Evolutionary conservation across 2,329 filamentous ascomycete genomes (phyloP).

Genomic region (Dactylellina drechsleri): DNA sequence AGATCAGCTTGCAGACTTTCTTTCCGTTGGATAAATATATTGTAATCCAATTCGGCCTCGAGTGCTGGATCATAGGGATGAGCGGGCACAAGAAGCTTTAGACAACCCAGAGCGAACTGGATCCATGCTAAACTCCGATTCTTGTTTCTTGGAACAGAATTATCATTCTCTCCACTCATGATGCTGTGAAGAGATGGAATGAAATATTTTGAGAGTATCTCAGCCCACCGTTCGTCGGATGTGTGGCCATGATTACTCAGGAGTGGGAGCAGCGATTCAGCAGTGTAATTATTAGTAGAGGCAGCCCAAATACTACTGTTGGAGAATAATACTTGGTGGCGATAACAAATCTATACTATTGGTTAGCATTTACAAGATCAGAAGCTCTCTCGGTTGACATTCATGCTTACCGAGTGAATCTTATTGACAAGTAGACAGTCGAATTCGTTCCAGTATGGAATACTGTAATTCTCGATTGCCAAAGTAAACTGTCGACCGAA

Average conservation of each 20-base stretch:
- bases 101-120: constrained; percentile 76
- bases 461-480: constrained; percentile 16
- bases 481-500: constrained; percentile 28
- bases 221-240: constrained; percentile 40
- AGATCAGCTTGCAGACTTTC: constrained; percentile 26
- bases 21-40: constrained; percentile 31
- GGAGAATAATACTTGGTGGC: constrained; percentile 28
- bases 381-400: not conserved
- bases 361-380: not conserved
- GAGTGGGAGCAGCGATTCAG: constrained; percentile 9
- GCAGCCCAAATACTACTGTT: not conserved
- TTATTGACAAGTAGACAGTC: constrained; percentile 21
- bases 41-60: constrained; percentile 26
- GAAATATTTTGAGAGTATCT: constrained; percentile 60
- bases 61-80: constrained; percentile 81
- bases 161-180: constrained; percentile 55
- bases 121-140: constrained; percentile 75
- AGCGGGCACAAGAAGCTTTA: constrained; percentile 86
- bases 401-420: constrained; percentile 22
- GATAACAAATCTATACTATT: constrained; percentile 27
- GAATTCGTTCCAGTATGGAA: constrained; percentile 22
- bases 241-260: constrained; percentile 9
- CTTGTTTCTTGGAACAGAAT: constrained; percentile 55
- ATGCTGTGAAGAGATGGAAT: constrained; percentile 59
- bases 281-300: not conserved